Evolutionary conservation across 2,329 filamentous ascomycete genomes (phyloP).

Genomic region (Penicillium brasilianum): DNA sequence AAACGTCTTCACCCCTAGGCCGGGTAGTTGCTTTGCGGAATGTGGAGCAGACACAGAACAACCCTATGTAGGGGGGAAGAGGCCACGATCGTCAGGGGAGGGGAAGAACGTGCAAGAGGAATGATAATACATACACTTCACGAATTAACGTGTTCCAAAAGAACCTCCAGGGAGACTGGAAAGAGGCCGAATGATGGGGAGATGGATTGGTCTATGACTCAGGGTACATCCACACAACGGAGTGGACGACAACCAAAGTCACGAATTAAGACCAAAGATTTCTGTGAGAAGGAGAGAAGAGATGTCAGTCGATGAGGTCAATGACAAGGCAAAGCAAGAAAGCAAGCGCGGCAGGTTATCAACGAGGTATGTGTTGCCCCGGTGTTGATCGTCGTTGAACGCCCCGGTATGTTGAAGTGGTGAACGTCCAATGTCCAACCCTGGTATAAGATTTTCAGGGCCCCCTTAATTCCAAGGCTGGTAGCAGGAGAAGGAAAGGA

Average conservation of each 20-base stretch:
- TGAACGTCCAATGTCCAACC: slow-evolving; percentile 18
- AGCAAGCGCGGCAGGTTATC: not conserved
- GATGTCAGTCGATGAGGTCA: not conserved
- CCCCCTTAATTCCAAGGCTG: slow-evolving; percentile 24
- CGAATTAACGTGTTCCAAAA: slow-evolving; percentile 35
- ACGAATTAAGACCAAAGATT: slow-evolving; percentile 21
- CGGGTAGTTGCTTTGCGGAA: slow-evolving; percentile 42
- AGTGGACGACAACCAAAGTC: slow-evolving; percentile 32
- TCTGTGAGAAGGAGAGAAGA: slow-evolving; percentile 12
- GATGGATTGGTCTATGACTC: slow-evolving; percentile 31
- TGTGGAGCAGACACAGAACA: slow-evolving; percentile 44
- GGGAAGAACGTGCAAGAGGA: slow-evolving; percentile 36
- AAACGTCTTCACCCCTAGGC: slow-evolving; percentile 53
- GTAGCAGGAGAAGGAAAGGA: slow-evolving; percentile 13
- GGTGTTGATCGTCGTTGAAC: slow-evolving; percentile 21
- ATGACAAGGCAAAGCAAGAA: slow-evolving; percentile 7
- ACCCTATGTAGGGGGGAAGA: slow-evolving; percentile 46
- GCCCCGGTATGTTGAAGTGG: slow-evolving; percentile 7
- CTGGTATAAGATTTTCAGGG: slow-evolving; percentile 20
- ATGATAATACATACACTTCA: slow-evolving; percentile 43
- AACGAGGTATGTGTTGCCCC: slow-evolving; percentile 30
- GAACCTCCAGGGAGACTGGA: slow-evolving; percentile 34
- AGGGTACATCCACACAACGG: slow-evolving; percentile 36
- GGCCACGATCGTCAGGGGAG: slow-evolving; percentile 45
- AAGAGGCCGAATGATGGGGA: slow-evolving; percentile 26